These are phyloP conservation scores for Perilla frutescens DNA, from an alignment of 257 asterid species.

Conservation along the genomic window DNA sequence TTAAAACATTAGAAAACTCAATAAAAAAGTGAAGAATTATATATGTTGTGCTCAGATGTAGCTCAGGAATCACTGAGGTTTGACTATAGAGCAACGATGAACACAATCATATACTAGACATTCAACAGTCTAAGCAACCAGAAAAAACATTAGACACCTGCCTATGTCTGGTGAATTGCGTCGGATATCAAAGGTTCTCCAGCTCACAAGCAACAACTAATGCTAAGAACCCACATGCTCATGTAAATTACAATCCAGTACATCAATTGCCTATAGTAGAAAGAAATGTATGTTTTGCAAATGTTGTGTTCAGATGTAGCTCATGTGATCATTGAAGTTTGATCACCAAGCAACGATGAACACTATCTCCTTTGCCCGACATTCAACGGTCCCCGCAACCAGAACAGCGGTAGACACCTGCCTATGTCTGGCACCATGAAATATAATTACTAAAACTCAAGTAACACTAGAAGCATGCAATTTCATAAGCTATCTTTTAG, in stretches of 20 bases:
- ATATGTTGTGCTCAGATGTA: constrained; percentile 41
- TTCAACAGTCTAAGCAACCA: constrained; percentile 45
- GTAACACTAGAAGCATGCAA: background rate
- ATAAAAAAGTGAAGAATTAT: background rate
- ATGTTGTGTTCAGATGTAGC: constrained; percentile 48
- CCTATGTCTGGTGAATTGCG: constrained; percentile 33
- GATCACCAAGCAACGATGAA: constrained; percentile 44
- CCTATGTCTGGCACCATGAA: constrained; percentile 34
- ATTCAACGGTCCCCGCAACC: constrained; percentile 52
- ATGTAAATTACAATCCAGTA: background rate
- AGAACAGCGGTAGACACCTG: constrained; percentile 42
- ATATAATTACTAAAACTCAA: background rate
- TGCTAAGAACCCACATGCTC: too few species aligned
- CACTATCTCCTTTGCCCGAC: constrained; percentile 38
- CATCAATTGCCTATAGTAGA: background rate
- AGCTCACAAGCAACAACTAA: too few species aligned
- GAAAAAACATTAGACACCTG: constrained; percentile 35
- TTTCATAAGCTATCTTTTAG: background rate
- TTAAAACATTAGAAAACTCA: background rate
- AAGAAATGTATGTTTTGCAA: background rate
- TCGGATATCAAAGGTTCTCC: too few species aligned
- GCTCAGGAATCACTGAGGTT: constrained; percentile 30
- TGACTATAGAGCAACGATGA: constrained; percentile 38
- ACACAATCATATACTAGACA: constrained; percentile 40
- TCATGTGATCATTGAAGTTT: constrained; percentile 30